Conservation (phyloP, 2,329 filamentous ascomycete species). For the Cordyceps tenuipes region DNA sequence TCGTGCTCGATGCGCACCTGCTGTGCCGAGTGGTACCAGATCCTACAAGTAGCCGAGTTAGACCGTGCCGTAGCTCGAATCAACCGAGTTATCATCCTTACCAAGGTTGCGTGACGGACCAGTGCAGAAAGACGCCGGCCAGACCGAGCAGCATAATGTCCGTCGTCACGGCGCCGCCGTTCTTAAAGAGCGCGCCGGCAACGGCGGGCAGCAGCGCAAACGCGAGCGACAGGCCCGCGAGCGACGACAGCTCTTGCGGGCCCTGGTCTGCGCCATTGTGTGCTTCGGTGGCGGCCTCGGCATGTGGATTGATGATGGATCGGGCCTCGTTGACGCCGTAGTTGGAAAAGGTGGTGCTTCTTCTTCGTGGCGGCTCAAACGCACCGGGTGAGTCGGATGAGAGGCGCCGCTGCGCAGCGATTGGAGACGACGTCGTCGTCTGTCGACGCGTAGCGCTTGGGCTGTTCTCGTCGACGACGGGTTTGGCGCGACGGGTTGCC, state of each 20-base stretch:
- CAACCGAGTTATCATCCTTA: constrained; percentile 31
- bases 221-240: constrained; percentile 72
- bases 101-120: constrained; percentile 88
- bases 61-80: neutral
- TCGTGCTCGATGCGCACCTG: constrained; percentile 48
- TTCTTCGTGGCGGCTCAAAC: constrained; percentile 33
- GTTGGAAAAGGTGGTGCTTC: constrained; percentile 73
- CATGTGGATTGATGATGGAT: constrained; percentile 55
- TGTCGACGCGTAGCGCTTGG: constrained; percentile 16
- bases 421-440: constrained; percentile 11
- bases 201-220: constrained; percentile 80
- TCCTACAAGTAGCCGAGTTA: constrained; percentile 32
- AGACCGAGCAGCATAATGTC: constrained; percentile 75
- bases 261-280: constrained; percentile 19
- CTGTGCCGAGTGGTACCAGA: constrained; percentile 68
- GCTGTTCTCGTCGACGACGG: constrained; percentile 29
- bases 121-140: constrained; percentile 81
- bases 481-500: constrained; percentile 33
- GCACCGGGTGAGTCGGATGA: constrained; percentile 20
- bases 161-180: constrained; percentile 75
- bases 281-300: neutral
- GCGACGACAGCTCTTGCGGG: constrained; percentile 50
- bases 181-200: constrained; percentile 75
- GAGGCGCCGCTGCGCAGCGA: constrained; percentile 11
- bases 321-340: constrained; percentile 62